Evolutionary conservation across 176 grass and related monocot genomes (phyloP).

Genomic region (Zea mays): DNA sequence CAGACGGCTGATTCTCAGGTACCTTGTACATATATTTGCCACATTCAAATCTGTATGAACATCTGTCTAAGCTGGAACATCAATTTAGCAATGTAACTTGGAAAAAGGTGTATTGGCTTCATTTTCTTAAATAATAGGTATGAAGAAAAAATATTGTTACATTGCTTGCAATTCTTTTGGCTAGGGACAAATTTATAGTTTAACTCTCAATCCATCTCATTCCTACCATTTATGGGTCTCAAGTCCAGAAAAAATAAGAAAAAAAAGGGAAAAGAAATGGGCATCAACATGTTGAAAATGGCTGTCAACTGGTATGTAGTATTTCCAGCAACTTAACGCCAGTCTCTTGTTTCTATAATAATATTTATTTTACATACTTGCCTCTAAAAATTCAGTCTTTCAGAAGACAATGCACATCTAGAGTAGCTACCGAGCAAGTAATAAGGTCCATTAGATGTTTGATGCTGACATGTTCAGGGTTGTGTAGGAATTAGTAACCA

Average conservation of each 20-base stretch:
- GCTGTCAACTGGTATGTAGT: not conserved
- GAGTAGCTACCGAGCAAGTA: not conserved
- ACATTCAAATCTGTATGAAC: not conserved
- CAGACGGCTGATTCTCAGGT: conserved; percentile 86
- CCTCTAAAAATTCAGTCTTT: not conserved
- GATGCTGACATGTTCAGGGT: not conserved
- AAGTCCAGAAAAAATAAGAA: not conserved
- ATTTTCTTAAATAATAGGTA: not conserved
- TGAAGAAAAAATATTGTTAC: conserved; percentile 1
- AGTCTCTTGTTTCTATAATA: not conserved
- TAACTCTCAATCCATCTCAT: not conserved
- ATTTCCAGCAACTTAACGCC: not conserved
- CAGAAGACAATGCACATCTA: not conserved
- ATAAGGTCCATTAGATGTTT: not conserved
- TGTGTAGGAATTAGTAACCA: conserved; percentile 2
- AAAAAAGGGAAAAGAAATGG: not conserved
- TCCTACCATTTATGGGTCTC: not conserved
- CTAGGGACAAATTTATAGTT: not conserved
- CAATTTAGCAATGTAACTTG: not conserved
- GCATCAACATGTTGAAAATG: conserved; percentile 6
- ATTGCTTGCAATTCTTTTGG: not conserved
- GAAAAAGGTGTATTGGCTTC: not conserved
- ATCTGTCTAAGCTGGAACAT: conserved; percentile 11
- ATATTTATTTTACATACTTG: not conserved
- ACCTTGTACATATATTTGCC: conserved; percentile 21